Evolutionary conservation across 2,329 filamentous ascomycete species (phyloP), one percentile per base, ranked within the genome.

Genomic region (Aspergillus thermomutatus): DNA sequence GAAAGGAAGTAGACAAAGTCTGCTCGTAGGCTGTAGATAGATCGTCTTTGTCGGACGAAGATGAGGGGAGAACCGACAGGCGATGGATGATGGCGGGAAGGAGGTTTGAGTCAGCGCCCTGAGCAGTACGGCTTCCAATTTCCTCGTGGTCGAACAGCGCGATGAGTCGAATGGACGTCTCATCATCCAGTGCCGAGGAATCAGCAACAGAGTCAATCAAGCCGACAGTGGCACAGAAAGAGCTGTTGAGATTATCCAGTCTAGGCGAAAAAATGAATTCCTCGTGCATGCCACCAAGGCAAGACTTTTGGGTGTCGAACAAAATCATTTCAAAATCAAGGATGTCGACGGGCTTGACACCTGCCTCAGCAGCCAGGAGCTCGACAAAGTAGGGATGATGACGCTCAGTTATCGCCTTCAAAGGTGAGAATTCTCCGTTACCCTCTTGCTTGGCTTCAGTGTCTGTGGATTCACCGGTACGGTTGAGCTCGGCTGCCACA

Each of bases 121-220:
- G 94, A 4, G 93, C 92, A 2, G 92, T 96, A 56, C 85, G 87
- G 60, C 91, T 96, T 53, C 94, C 94, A 69, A 99, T 94, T 73
- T 99, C 94, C 76, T 99, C 94, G 77, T 99, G 92, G 72, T 99
- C 94, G 74, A 99, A 99, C 75, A 93, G 90, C 37, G 92, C 89
- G 64, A 95, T 88, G n/a, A 99, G 81, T 48, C 94, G 91, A 69
- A 97, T 97, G 19, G 85, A 88, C 3, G 84, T 80, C 69, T 97
- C 93, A 23, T 88, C 77, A 46, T 91, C 85, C 27, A 97, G 83
- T 5, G 88, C 83, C 3, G 80, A 77, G 11, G 83, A 72, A 2
- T 84, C 81, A 21, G 81, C 76, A 26, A 95, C 79, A 0, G 93
- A 97, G 61, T 88, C 83, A 66, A 97, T 91, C 55, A 99, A 81